phyloP scores from a whole-genome alignment of 1,284 basidiomycete genomes.

The Schizophyllum amplum region DNA sequence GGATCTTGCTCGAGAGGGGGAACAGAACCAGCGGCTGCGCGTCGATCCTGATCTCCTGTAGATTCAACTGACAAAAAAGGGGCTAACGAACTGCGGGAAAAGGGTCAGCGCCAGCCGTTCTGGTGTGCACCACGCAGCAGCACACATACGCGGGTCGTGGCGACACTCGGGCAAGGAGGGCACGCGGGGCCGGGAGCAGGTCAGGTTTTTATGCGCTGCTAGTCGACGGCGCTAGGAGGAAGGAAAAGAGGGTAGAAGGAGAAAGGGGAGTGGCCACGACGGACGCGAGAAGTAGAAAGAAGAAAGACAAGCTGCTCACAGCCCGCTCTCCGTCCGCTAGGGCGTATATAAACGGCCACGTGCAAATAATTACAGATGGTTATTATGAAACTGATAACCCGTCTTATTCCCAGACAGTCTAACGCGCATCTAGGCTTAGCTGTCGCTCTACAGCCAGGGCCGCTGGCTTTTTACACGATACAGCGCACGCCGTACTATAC shows the following conservation, averaged over 20 bases:
- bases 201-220: no score
- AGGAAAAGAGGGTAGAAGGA: neutral
- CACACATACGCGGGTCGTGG: no score
- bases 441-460: no score
- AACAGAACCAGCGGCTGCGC: neutral
- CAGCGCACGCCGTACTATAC: neutral
- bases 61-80: neutral
- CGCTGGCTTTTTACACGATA: neutral
- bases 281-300: neutral
- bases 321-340: neutral
- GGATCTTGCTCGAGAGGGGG: neutral
- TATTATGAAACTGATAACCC: neutral
- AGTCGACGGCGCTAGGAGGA: neutral
- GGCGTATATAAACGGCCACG: neutral
- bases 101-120: no score
- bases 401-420: neutral
- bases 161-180: no score
- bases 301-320: neutral
- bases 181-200: no score
- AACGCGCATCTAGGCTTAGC: neutral
- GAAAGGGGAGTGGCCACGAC: neutral
- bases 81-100: no score
- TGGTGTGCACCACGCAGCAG: no score
- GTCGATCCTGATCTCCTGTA: neutral
- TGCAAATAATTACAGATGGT: neutral